Percentiles rank a stretch among this genome's conserved stretches.
phyloP scores from a whole-genome alignment of 2,329 filamentous ascomycete genomes.

The Botrytis aclada region DNA sequence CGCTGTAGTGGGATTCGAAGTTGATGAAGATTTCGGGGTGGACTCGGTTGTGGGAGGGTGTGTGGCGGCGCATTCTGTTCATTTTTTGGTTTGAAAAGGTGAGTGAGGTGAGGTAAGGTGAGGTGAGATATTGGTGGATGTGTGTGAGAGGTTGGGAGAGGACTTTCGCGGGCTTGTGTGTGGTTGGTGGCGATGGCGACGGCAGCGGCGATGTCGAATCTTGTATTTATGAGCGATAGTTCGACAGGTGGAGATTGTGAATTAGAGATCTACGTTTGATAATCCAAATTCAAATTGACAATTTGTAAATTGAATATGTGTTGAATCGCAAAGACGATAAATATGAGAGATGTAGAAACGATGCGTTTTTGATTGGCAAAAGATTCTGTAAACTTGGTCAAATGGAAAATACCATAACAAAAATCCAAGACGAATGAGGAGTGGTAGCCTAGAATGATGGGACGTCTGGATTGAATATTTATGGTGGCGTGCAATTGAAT shows the following conservation, averaged over 20 bases:
- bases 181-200: background rate
- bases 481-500: background rate
- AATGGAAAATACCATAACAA: background rate
- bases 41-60: background rate
- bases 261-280: rapidly evolving
- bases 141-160: background rate
- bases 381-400: background rate
- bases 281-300: no score
- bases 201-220: no score
- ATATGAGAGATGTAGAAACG: background rate
- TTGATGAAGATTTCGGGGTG: background rate
- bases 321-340: no score
- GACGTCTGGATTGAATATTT: background rate
- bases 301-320: no score
- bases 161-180: rapidly evolving
- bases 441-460: background rate
- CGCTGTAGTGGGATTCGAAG: background rate
- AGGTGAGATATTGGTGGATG: background rate
- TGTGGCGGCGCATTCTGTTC: background rate
- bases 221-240: background rate
- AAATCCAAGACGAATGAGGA: background rate
- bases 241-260: rapidly evolving
- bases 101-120: no score
- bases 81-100: no score
- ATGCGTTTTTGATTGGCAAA: background rate